Conservation (phyloP, 768 basidiomycete genomes). For the Naganishia vaughanmartiniae region DNA sequence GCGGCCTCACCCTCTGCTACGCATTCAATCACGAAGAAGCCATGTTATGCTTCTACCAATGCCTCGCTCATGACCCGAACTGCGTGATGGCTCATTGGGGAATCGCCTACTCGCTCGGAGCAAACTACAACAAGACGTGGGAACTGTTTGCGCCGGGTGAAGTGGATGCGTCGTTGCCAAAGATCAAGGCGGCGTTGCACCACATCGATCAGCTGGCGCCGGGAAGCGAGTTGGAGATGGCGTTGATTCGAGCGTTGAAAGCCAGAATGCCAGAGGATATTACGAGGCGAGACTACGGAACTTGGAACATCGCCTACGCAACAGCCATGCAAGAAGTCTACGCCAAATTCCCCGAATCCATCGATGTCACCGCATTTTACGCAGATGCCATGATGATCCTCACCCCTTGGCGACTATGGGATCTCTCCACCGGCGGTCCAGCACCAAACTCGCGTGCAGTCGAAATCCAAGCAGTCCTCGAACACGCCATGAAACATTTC, state of each 20-base stretch:
- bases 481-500: conserved; percentile 31
- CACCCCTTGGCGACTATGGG: conserved; percentile 44
- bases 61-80: conserved; percentile 34
- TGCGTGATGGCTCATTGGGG: conserved; percentile 44
- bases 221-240: conserved; percentile 31
- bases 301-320: conserved; percentile 34
- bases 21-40: conserved; percentile 44
- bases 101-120: conserved; percentile 39
- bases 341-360: conserved; percentile 25
- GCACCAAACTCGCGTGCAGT: conserved; percentile 25
- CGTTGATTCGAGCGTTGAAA: conserved; percentile 32
- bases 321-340: conserved; percentile 39
- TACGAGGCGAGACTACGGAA: conserved; percentile 31
- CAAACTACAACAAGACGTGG: conserved; percentile 47
- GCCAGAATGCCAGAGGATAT: conserved; percentile 32
- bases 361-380: conserved; percentile 41
- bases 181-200: conserved; percentile 26
- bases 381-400: conserved; percentile 43
- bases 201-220: not conserved
- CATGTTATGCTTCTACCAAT: conserved; percentile 37
- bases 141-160: conserved; percentile 33
- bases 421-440: conserved; percentile 40
- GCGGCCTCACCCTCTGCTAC: conserved; percentile 40
- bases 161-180: conserved; percentile 24
- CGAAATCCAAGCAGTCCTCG: conserved; percentile 36